Base-by-base conservation (phyloP, 75 land plant species). In the Sequoiadendron giganteum region DNA sequence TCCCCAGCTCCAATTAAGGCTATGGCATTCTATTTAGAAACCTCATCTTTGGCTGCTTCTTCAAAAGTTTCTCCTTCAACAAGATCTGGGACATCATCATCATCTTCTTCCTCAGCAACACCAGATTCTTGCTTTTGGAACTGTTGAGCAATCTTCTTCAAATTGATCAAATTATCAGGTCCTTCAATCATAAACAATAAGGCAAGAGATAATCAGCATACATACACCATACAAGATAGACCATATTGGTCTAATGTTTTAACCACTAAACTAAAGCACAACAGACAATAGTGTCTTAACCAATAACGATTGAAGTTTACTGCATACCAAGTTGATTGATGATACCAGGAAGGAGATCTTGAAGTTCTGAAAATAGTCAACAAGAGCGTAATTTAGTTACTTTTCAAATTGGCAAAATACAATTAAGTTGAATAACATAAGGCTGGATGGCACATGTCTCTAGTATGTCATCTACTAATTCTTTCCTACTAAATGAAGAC, bases 61-160 rank as follows among this genome's bases (percentile, higher is more conserved):
- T 92, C 93, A 86, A 92, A 92, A 21, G 85, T 92, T 85, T 92
- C 90, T 34, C 93, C 93, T 79, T 89, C 92, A 25, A 92, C 93
- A 34, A 92, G 92, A 6, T 92, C 93, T 25, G 93, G 93, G 8
- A 92, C 93, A 83, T 92, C 93, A 68, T 89, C 90, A 65, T 92
- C 93, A 39, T 92, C 93, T n/a, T 92, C 93, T n/a, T 85, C 91
- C 45, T 73, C 89, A 21, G 80, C 86, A 16, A 8, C 83, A 13
- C 86, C 77, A 55, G 75, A 30, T 30, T 86, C 92, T 49, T 87
- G 89, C 52, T 72, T 88, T 84, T 90, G 92, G 75, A 75, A 92
- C 90, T 92, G 93, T 90, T 92, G 93, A 14, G 93, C 93, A 56
- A 92, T 88, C 86, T 91, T 92, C 93, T 90, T 92, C 87, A 92